phyloP scores from a whole-genome alignment of 225 moss, liverwort and hornwort species.

The Pseudisothecium myosuroides region DNA sequence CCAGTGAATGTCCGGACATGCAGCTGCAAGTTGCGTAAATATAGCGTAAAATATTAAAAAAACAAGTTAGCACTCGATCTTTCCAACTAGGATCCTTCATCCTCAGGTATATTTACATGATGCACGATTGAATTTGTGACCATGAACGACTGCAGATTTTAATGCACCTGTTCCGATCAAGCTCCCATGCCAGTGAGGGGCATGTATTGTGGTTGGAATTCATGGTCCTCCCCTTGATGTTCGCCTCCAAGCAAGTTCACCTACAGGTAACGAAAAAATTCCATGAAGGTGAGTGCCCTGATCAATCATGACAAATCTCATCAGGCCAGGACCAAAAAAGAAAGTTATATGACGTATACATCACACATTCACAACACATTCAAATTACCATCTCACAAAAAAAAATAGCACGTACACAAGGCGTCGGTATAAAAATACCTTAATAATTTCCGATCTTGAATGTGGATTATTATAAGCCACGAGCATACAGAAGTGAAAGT shows the following conservation, averaged over 20 bases:
- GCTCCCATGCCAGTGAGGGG: slow-evolving; percentile 54
- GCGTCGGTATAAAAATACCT: slow-evolving; percentile 24
- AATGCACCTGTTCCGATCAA: slow-evolving; percentile 5
- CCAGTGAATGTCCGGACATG: slow-evolving; percentile 1
- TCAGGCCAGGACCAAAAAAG: not conserved
- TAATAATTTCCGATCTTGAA: slow-evolving; percentile 68
- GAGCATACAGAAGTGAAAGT: slow-evolving; percentile 74
- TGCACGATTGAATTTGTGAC: not conserved
- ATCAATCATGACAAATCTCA: not conserved
- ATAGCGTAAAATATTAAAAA: not conserved
- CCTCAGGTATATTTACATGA: slow-evolving; percentile 8
- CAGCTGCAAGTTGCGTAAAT: not conserved
- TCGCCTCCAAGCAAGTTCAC: slow-evolving; percentile 63
- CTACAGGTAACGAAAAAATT: not conserved
- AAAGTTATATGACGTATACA: not conserved
- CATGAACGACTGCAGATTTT: not conserved
- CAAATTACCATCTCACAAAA: not conserved
- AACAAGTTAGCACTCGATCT: not conserved
- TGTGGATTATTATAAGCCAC: slow-evolving; percentile 74
- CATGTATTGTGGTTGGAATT: slow-evolving; percentile 22
- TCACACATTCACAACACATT: not conserved
- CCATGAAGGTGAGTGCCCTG: not conserved
- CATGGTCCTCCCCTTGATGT: slow-evolving; percentile 13
- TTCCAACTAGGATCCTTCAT: not conserved
- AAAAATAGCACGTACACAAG: not conserved